These are phyloP conservation scores for Cladochytrium replicatum DNA, from an alignment of 192 early-diverging fungal species.

Conservation along the genomic window DNA sequence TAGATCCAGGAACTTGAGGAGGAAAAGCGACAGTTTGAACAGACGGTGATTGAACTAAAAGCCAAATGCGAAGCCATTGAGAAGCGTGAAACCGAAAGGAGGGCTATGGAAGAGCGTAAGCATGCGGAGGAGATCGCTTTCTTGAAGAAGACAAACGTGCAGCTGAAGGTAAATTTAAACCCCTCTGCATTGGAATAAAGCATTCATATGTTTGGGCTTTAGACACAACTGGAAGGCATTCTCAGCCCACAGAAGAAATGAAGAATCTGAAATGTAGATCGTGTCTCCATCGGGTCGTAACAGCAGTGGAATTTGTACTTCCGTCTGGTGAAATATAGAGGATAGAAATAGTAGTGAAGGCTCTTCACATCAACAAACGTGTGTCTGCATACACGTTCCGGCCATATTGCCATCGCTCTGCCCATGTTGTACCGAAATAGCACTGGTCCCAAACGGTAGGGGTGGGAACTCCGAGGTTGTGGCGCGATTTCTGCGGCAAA, in stretches of 20 bases:
- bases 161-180: constrained; percentile 41
- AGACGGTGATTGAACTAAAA: constrained; percentile 47
- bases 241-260: constrained; percentile 55
- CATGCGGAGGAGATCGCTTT: constrained; percentile 59
- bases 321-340: too few species aligned
- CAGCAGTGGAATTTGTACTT: too few species aligned
- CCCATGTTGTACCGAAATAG: too few species aligned
- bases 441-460: too few species aligned
- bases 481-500: too few species aligned
- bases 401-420: too few species aligned
- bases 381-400: too few species aligned
- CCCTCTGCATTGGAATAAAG: not conserved
- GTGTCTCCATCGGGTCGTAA: too few species aligned
- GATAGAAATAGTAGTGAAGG: too few species aligned
- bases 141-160: constrained; percentile 57
- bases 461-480: too few species aligned
- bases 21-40: constrained; percentile 49
- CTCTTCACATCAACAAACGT: too few species aligned
- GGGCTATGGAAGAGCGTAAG: constrained; percentile 56
- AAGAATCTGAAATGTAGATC: too few species aligned
- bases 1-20: constrained; percentile 54
- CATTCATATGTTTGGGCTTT: not conserved
- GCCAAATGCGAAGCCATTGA: constrained; percentile 58
- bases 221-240: constrained; percentile 60
- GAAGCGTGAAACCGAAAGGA: constrained; percentile 47